These are phyloP conservation scores for Crepidotus variabilis DNA, from an alignment of 768 basidiomycete genomes.

Conservation along the genomic window DNA sequence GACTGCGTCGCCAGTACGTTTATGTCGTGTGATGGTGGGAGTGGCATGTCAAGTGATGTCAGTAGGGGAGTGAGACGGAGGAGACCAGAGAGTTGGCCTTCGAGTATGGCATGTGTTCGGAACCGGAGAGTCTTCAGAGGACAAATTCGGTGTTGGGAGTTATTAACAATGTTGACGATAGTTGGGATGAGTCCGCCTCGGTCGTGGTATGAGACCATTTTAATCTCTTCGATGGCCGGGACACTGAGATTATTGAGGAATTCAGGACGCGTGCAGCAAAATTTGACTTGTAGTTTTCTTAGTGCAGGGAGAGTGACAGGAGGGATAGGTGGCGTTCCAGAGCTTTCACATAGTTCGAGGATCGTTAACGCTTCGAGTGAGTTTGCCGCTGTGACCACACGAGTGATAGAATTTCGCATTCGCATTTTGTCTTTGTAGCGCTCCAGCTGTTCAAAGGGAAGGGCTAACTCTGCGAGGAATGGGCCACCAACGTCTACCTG, in stretches of 20 bases:
- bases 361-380: slow-evolving; percentile 16
- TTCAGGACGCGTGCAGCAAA: slow-evolving; percentile 12
- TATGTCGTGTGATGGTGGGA: slow-evolving; percentile 8
- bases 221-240: slow-evolving; percentile 33
- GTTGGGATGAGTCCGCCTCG: slow-evolving; percentile 43
- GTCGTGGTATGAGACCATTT: slow-evolving; percentile 79
- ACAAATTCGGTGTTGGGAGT: slow-evolving; percentile 6
- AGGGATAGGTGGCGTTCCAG: slow-evolving; percentile 13
- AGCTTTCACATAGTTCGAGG: slow-evolving; percentile 15
- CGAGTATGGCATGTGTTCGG: slow-evolving; percentile 11
- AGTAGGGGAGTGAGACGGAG: slow-evolving; percentile 13
- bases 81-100: slow-evolving; percentile 10
- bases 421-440: slow-evolving; percentile 19
- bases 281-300: slow-evolving; percentile 16
- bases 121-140: slow-evolving; percentile 14
- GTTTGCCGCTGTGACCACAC: slow-evolving; percentile 11
- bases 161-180: slow-evolving; percentile 13
- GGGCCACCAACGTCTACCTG: slow-evolving; percentile 16
- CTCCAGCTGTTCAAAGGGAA: slow-evolving; percentile 18
- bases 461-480: slow-evolving; percentile 10
- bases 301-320: slow-evolving; percentile 12
- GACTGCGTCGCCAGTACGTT: slow-evolving; percentile 3
- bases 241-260: slow-evolving; percentile 17
- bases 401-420: slow-evolving; percentile 9
- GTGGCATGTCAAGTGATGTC: slow-evolving; percentile 13